These are phyloP conservation scores for Schwanniomyces yamadae DNA, from an alignment of 805 yeast genomes.

Conservation along the genomic window DNA sequence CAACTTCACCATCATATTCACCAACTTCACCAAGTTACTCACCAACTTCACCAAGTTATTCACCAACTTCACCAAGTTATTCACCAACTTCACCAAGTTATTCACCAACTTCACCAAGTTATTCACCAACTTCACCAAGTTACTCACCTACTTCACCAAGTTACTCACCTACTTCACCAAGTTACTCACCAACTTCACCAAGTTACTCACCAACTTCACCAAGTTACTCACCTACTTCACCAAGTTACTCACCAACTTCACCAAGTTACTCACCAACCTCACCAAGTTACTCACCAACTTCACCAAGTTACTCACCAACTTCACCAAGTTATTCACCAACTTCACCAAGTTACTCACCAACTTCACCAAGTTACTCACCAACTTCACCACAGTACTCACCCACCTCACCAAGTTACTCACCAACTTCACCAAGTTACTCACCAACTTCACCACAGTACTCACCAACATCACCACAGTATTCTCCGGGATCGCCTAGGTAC, in stretches of 20 bases:
- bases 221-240: slow-evolving; percentile 74
- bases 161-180: slow-evolving; percentile 79
- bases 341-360: slow-evolving; percentile 50
- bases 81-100: slow-evolving; percentile 79
- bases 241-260: slow-evolving; percentile 61
- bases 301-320: slow-evolving; percentile 76
- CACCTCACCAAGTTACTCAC: slow-evolving; percentile 69
- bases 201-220: slow-evolving; percentile 79
- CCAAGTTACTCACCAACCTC: slow-evolving; percentile 78
- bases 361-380: slow-evolving; percentile 55
- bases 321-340: slow-evolving; percentile 63
- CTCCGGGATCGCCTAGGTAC: slow-evolving; percentile 51
- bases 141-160: slow-evolving; percentile 68
- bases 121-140: slow-evolving; percentile 57
- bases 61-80: slow-evolving; percentile 72
- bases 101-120: slow-evolving; percentile 70
- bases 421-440: slow-evolving; percentile 47
- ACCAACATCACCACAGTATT: slow-evolving; percentile 73
- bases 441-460: slow-evolving; percentile 54
- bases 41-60: slow-evolving; percentile 53
- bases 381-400: slow-evolving; percentile 55
- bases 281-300: slow-evolving; percentile 68
- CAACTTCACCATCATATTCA: slow-evolving; percentile 71
- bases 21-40: slow-evolving; percentile 66
- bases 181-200: slow-evolving; percentile 75